Conservation (phyloP, 2,329 filamentous ascomycete species). For the Cyphellophora attinorum region DNA sequence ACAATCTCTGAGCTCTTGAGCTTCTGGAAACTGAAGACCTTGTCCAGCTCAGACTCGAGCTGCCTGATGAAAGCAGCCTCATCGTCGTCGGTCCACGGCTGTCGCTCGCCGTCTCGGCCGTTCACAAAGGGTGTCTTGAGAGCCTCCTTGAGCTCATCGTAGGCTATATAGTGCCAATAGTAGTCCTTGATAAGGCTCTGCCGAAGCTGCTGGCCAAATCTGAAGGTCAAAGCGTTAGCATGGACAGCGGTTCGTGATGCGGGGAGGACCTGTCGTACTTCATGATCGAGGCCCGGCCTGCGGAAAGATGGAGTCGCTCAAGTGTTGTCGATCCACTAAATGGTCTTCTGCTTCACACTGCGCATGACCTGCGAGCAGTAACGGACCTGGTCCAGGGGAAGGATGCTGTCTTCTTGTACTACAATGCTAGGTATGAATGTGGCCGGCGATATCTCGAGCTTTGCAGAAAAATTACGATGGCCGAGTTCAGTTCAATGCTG, state of each 20-base stretch:
- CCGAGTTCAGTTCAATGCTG: too few species aligned
- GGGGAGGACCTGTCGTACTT: constrained; percentile 4
- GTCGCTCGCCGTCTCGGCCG: constrained; percentile 39
- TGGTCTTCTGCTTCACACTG: too few species aligned
- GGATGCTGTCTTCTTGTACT: too few species aligned
- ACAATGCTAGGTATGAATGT: too few species aligned
- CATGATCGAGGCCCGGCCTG: constrained; percentile 4
- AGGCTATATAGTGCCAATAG: constrained; percentile 97
- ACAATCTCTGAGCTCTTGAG: constrained; percentile 96
- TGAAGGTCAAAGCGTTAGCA: constrained; percentile 21
- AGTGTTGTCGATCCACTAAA: too few species aligned
- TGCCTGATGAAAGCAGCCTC: constrained; percentile 79
- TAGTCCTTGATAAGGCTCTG: constrained; percentile 95
- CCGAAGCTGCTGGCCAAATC: constrained; percentile 93
- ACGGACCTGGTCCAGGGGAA: too few species aligned
- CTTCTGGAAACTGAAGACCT: constrained; percentile 95
- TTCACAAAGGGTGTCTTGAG: constrained; percentile 64
- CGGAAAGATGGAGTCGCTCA: too few species aligned
- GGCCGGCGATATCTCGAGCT: too few species aligned
- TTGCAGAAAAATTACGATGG: too few species aligned
- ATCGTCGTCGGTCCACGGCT: constrained; percentile 81
- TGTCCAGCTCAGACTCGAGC: constrained; percentile 88
- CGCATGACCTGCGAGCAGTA: too few species aligned
- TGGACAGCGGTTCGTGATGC: neutral
- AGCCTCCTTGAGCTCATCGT: constrained; percentile 82